These are phyloP conservation scores for Ascoidea asiatica DNA, from an alignment of 805 yeast species.

Conservation along the genomic window DNA sequence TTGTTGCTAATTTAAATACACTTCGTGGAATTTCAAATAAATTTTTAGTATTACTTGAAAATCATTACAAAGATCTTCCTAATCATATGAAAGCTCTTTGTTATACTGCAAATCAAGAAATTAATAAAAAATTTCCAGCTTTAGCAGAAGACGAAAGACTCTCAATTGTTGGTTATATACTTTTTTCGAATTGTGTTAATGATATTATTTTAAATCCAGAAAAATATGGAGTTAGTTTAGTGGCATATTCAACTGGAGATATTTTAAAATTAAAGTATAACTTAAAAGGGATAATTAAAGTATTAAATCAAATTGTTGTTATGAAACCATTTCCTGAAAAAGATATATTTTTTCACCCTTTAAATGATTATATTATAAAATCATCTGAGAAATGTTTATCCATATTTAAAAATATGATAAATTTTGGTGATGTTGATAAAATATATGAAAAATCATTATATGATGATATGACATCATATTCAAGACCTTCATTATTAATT, in stretches of 20 bases:
- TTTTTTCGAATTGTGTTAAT: conserved; percentile 37
- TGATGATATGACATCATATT: conserved; percentile 46
- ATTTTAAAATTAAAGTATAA: conserved; percentile 24
- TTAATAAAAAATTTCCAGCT: conserved; percentile 38
- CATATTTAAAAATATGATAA: conserved; percentile 34
- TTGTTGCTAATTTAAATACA: conserved; percentile 59
- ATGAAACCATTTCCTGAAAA: conserved; percentile 50
- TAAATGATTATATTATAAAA: conserved; percentile 57
- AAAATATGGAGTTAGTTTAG: conserved; percentile 34
- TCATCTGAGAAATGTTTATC: conserved; percentile 32
- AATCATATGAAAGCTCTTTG: conserved; percentile 43
- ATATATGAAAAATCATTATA: conserved; percentile 50
- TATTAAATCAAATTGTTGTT: conserved; percentile 50
- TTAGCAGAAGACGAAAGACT: conserved; percentile 46
- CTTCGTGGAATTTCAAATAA: conserved; percentile 61
- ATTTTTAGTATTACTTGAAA: conserved; percentile 38
- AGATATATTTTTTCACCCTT: conserved; percentile 62
- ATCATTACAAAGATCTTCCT: conserved; percentile 33
- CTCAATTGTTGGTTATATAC: conserved; percentile 54
- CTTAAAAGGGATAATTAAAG: conserved; percentile 39
- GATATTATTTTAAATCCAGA: conserved; percentile 39
- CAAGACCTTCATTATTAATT: conserved; percentile 30
- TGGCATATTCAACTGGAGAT: conserved; percentile 15
- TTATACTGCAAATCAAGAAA: conserved; percentile 24
- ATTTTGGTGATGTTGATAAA: conserved; percentile 41